Evolutionary conservation across 225 moss, liverwort and hornwort genomes (phyloP).

Genomic region (Asterella californica): DNA sequence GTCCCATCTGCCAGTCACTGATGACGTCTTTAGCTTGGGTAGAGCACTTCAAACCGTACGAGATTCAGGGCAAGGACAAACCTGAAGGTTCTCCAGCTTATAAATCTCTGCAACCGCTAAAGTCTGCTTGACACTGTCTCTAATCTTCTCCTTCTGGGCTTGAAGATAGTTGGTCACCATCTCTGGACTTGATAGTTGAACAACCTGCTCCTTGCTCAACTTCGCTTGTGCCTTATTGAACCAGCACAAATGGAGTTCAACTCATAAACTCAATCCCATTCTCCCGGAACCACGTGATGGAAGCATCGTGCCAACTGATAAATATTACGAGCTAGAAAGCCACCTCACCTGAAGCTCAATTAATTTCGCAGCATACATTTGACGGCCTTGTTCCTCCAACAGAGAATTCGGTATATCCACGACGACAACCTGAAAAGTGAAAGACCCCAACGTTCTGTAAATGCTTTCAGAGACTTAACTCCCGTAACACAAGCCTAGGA

Average conservation of each 20-base stretch:
- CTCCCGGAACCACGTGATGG: background rate
- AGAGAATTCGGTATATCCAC: conserved; percentile 86
- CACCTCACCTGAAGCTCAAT: conserved; percentile 82
- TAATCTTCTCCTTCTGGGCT: conserved; percentile 74
- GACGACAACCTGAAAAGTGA: conserved; percentile 46
- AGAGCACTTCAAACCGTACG: background rate
- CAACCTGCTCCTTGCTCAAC: conserved; percentile 83
- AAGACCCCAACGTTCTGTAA: background rate
- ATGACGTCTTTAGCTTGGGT: background rate
- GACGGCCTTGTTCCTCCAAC: conserved; percentile 97
- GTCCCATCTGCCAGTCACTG: too few relatives aligned
- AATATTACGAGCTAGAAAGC: background rate
- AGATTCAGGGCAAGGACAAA: background rate
- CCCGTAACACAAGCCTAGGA: background rate
- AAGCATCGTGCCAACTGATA: too few relatives aligned
- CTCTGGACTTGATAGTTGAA: conserved; percentile 73
- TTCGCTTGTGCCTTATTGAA: conserved; percentile 77
- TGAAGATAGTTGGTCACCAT: conserved; percentile 90
- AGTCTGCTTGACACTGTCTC: conserved; percentile 73
- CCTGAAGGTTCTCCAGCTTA: conserved; percentile 66
- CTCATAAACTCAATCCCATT: too few relatives aligned
- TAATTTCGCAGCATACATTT: conserved; percentile 96
- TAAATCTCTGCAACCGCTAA: conserved; percentile 89
- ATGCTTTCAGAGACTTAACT: background rate
- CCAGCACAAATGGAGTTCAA: background rate